A percentile compares a stretch with the other conserved stretches of the same genome.
These are phyloP conservation scores for Citrullus colocynthis DNA, from an alignment of 306 rosid species.

Conservation along the genomic window DNA sequence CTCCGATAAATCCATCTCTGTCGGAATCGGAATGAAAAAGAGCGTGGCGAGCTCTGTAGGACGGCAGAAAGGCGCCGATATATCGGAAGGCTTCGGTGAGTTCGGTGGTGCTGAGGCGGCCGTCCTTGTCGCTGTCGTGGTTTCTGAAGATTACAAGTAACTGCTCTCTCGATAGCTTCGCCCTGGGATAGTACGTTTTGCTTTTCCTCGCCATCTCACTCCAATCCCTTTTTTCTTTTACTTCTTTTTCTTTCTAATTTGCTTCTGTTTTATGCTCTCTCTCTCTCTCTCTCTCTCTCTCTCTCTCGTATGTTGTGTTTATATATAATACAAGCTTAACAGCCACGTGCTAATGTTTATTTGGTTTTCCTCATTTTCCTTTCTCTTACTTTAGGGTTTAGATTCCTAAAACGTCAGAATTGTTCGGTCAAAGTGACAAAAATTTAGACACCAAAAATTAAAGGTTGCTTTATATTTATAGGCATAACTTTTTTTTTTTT, in stretches of 20 bases:
- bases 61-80: not conserved
- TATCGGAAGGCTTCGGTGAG: not conserved
- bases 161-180: not conserved
- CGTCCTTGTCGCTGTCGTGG: not conserved
- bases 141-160: not conserved
- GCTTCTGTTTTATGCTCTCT: not conserved
- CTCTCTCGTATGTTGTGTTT: not conserved
- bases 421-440: not conserved
- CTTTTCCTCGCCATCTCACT: not conserved
- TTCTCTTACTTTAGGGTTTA: too few relatives aligned
- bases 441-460: too few relatives aligned
- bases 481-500: too few relatives aligned
- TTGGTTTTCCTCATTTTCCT: not conserved
- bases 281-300: too few relatives aligned
- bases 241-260: not conserved
- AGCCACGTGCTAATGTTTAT: not conserved
- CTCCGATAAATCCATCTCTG: conserved; percentile 17
- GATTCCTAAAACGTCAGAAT: not conserved
- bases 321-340: not conserved
- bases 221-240: not conserved
- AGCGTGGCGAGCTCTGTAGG: not conserved
- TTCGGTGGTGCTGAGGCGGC: conserved; percentile 1
- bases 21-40: conserved; percentile 7
- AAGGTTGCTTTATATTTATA: not conserved
- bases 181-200: not conserved